Conservation (phyloP, 2,329 filamentous ascomycete species). For the Proliferodiscus dingleyae region DNA sequence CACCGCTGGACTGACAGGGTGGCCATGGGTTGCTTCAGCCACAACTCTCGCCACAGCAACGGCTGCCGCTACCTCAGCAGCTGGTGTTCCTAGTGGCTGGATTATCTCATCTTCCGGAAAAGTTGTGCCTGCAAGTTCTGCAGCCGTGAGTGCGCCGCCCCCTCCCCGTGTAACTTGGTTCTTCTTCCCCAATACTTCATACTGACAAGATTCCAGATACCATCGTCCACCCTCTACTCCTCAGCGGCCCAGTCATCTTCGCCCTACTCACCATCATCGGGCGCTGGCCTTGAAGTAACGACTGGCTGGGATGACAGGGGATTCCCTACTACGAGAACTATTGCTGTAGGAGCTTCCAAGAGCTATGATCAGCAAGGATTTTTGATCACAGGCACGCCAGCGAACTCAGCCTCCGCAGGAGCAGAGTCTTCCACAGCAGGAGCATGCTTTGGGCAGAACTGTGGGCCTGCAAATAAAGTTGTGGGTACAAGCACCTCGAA, state of each 20-base stretch:
- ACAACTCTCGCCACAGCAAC: slow-evolving; percentile 44
- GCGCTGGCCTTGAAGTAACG: slow-evolving; percentile 31
- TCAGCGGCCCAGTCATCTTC: slow-evolving; percentile 45
- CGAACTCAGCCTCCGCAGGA: slow-evolving; percentile 5
- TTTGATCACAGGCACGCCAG: slow-evolving; percentile 30
- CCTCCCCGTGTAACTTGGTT: slow-evolving; percentile 22
- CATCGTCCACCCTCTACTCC: slow-evolving; percentile 44
- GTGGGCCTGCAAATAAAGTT: slow-evolving; percentile 19
- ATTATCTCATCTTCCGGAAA: slow-evolving; percentile 73
- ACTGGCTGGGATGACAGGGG: slow-evolving; percentile 45
- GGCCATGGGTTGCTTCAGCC: slow-evolving; percentile 61
- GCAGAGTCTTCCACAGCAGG: slow-evolving; percentile 3
- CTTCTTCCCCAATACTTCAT: slow-evolving; percentile 13
- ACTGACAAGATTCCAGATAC: slow-evolving; percentile 36
- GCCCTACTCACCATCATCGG: slow-evolving; percentile 35
- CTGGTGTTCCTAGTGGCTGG: slow-evolving; percentile 73
- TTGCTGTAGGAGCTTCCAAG: slow-evolving; percentile 32
- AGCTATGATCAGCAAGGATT: slow-evolving; percentile 43
- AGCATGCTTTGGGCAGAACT: slow-evolving; percentile 13
- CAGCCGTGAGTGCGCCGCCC: slow-evolving; percentile 56
- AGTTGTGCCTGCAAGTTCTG: slow-evolving; percentile 67
- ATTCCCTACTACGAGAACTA: slow-evolving; percentile 43
- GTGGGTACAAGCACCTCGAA: slow-evolving; percentile 18
- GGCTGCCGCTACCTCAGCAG: slow-evolving; percentile 35
- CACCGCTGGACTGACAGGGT: slow-evolving; percentile 53